Evolutionary conservation across 2,329 filamentous ascomycete species (phyloP), one percentile per base, ranked within the genome.

Genomic region (Claviceps sp.): DNA sequence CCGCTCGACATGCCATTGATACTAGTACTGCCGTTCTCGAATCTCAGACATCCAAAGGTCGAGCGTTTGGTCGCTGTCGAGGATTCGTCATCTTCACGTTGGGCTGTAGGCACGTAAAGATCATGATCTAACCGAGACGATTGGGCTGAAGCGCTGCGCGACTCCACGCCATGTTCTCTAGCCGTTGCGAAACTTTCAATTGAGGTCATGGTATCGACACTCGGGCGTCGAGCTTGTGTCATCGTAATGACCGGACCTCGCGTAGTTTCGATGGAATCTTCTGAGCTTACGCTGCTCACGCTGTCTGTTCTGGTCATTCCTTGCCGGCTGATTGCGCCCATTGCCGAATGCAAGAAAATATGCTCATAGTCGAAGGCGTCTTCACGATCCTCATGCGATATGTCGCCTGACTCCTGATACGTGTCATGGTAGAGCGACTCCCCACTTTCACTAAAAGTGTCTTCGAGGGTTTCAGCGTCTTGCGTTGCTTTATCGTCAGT

Each of bases 291-390:
- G 60, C 81, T 83, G 48, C 69, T 71, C 43, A 63, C 66, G 57
- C 79, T 80, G 5, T 66, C 56, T 52, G 59, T 56, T 40, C 61
- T 52, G 13, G 49, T 54, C 44, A 53, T 52, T 45, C 58, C 57
- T 54, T 59, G 60, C 38, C 72, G 67, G 57, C 77, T 82, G 61
- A 88, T 83, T 2, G 78, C 88, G 5, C 88, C 89, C 77, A 96
- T 83, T 11, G 89, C 88, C 58, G 88, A 95, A 65, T 96, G 89
- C 14, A 96, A 75, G 66, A 95, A 95, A 69, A 96, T 96, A 63
- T 95, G 84, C 65, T 95, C 87, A 56, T 97, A 97, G 65, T 97
- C 91, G 61, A 97, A 97, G 1, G 90, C 90, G 66, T 97, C 91
- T 58, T 90, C 83, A 20, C 91, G 85, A 65, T 96, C 89, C 68